phyloP scores from a whole-genome alignment of 805 yeast species.

The Saccharomyces paradoxus region DNA sequence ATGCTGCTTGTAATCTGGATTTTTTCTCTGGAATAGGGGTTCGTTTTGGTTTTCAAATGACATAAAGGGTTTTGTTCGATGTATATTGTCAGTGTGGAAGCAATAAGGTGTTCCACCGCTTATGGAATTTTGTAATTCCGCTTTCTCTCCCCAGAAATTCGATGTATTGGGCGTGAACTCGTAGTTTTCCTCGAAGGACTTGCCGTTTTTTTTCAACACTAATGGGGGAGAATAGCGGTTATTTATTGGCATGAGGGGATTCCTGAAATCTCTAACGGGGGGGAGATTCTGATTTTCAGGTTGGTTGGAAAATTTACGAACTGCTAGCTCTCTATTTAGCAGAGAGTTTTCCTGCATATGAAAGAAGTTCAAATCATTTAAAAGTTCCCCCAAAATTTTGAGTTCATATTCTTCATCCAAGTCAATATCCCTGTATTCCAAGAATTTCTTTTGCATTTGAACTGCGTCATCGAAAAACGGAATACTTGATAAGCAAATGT shows the following conservation, averaged over 20 bases:
- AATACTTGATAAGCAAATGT: conserved; percentile 13
- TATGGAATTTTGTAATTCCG: neutral
- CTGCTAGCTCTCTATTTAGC: conserved; percentile 20
- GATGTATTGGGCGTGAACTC: neutral
- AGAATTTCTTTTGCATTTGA: conserved; percentile 8
- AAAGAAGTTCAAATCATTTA: conserved; percentile 14
- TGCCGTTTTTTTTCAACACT: neutral
- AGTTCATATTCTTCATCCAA: conserved; percentile 7
- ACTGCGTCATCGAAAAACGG: conserved; percentile 16
- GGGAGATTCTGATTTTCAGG: neutral
- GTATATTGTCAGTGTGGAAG: neutral
- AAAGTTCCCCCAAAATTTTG: conserved; percentile 9
- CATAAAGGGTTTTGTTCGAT: neutral
- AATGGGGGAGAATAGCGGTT: neutral
- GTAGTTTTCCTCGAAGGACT: neutral
- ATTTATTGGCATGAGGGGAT: neutral
- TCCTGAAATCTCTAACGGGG: neutral
- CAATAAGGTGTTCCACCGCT: neutral
- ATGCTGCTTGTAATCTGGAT: neutral
- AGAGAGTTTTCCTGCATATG: conserved; percentile 18
- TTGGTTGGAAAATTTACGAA: conserved; percentile 2
- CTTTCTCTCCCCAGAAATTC: neutral
- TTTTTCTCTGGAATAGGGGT: neutral
- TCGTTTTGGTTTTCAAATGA: neutral
- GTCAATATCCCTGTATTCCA: conserved; percentile 7